Evolutionary conservation across 371 early-diverging fungal species (phyloP).

Genomic region (Funneliformis caledonium): DNA sequence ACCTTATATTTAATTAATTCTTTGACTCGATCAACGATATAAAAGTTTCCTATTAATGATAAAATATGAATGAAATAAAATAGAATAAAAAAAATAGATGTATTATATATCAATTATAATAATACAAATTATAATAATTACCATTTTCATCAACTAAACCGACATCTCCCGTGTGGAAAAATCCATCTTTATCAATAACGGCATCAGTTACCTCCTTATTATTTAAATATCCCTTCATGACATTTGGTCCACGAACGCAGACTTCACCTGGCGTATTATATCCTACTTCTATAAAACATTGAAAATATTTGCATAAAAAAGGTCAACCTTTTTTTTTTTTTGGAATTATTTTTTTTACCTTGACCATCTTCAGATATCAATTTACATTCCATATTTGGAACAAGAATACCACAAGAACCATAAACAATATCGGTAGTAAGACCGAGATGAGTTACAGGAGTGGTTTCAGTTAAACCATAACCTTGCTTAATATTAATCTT

Average conservation of each 20-base stretch:
- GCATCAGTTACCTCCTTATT: constrained; percentile 70
- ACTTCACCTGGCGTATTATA: constrained; percentile 71
- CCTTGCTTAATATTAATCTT: constrained; percentile 38
- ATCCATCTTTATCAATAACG: constrained; percentile 73
- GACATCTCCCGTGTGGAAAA: constrained; percentile 86
- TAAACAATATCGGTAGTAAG: constrained; percentile 10
- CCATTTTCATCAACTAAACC: constrained; percentile 43
- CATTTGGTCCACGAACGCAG: constrained; percentile 78
- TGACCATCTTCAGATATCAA: constrained; percentile 50
- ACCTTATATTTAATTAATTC: constrained; percentile 83
- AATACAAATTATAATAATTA: constrained; percentile 49
- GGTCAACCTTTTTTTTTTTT: constrained; percentile 6
- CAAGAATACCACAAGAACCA: constrained; percentile 34
- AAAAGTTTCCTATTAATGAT: constrained; percentile 56
- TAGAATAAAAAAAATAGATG: not conserved
- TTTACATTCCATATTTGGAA: constrained; percentile 45
- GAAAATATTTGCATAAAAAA: not conserved
- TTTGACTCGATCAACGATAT: constrained; percentile 72
- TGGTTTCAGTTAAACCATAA: constrained; percentile 43
- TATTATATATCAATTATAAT: not conserved
- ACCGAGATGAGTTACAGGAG: constrained; percentile 8
- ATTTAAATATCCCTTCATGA: constrained; percentile 79
- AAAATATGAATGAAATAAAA: not conserved
- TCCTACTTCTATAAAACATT: constrained; percentile 53
- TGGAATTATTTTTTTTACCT: too few relatives aligned